A percentile compares a stretch with the other conserved stretches of the same genome.
phyloP scores from a whole-genome alignment of 2,329 filamentous ascomycete genomes.

The Rhinocladiella similis region DNA sequence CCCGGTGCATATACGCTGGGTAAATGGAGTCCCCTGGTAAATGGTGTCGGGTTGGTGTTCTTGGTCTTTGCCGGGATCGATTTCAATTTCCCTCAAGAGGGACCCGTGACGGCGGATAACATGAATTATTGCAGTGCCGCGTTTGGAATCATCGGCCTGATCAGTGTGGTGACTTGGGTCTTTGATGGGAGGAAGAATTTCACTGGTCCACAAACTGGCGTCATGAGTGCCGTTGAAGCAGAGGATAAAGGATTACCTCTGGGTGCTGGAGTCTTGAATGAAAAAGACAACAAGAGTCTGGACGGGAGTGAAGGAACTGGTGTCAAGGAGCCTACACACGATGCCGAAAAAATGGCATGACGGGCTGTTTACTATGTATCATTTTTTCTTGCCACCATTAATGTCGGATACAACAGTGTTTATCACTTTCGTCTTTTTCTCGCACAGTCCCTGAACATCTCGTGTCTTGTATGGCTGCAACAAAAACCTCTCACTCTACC shows the following conservation, averaged over 20 bases:
- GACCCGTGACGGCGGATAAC: slow-evolving; percentile 53
- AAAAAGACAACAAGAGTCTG: background rate
- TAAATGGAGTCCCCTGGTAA: slow-evolving; percentile 45
- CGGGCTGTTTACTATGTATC: background rate
- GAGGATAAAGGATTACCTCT: background rate
- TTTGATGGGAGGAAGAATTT: slow-evolving; percentile 39
- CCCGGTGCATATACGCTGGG: slow-evolving; percentile 46
- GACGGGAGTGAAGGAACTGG: background rate
- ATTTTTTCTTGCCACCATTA: background rate
- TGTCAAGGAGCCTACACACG: background rate
- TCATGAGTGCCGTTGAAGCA: slow-evolving; percentile 12
- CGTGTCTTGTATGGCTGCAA: too few relatives aligned
- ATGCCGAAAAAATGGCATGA: slow-evolving; percentile 10
- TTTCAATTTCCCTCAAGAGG: slow-evolving; percentile 56
- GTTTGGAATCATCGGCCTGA: slow-evolving; percentile 54
- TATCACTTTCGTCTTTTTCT: background rate
- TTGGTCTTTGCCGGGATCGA: slow-evolving; percentile 56
- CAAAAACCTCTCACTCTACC: background rate
- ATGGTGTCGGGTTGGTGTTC: slow-evolving; percentile 53
- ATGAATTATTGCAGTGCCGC: slow-evolving; percentile 58
- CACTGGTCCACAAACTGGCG: slow-evolving; percentile 20
- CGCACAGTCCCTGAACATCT: background rate
- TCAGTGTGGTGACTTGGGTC: slow-evolving; percentile 38
- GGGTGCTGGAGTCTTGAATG: background rate
- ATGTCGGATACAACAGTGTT: background rate